Conservation (phyloP, 2,329 filamentous ascomycete genomes). For the Aspergillus aculeatinus region DNA sequence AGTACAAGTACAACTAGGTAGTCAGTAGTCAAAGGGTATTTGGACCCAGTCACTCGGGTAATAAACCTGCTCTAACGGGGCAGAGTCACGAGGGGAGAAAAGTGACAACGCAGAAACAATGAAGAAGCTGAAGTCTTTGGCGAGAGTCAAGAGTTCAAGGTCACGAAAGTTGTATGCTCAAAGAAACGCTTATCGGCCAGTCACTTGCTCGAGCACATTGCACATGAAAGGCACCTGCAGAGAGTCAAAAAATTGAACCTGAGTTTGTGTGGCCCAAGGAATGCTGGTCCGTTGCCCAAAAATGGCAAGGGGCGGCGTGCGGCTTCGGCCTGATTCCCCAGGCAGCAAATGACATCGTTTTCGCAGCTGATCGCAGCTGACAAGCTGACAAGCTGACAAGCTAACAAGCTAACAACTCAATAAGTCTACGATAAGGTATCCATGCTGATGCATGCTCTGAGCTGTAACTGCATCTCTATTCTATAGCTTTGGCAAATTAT, state of each 20-base stretch:
- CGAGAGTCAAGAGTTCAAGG: not conserved
- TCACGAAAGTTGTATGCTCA: not conserved
- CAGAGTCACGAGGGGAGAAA: not conserved
- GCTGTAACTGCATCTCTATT: too few relatives aligned
- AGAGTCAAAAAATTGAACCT: not conserved
- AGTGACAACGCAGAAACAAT: not conserved
- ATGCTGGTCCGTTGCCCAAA: slow-evolving; percentile 2
- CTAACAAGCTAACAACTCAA: too few relatives aligned
- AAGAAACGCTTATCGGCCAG: not conserved
- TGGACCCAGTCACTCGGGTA: slow-evolving; percentile 4
- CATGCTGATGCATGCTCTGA: not conserved
- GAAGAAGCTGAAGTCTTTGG: not conserved
- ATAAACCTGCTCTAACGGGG: not conserved
- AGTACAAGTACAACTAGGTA: too few relatives aligned
- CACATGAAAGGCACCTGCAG: not conserved
- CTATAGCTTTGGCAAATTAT: not conserved
- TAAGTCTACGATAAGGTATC: too few relatives aligned
- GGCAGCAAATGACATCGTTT: not conserved
- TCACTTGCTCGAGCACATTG: not conserved
- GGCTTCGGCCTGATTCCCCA: not conserved
- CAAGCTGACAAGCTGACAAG: too few relatives aligned
- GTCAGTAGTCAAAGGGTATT: not conserved
- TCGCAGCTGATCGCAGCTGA: not conserved
- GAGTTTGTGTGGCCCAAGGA: slow-evolving; percentile 7
- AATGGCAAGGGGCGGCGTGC: slow-evolving; percentile 8